Evolutionary conservation across 176 grass and related monocot genomes (phyloP).

Genomic region (Phragmites australis): DNA sequence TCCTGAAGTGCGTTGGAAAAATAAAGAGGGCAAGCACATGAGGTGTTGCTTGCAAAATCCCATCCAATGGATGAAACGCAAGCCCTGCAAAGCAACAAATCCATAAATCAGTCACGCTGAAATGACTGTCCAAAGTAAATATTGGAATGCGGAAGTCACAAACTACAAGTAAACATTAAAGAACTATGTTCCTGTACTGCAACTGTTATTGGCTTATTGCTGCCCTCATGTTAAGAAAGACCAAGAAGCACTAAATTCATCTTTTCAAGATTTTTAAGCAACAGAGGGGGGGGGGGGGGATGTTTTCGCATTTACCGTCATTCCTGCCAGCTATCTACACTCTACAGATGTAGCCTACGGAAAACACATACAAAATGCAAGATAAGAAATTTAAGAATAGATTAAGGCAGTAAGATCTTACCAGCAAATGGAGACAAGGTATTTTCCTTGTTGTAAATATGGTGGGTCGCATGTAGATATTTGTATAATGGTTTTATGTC

Average conservation of each 20-base stretch:
- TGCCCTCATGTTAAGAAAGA: background rate
- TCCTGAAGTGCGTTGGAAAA: conserved; percentile 63
- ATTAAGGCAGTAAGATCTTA: conserved; percentile 33
- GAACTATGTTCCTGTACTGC: background rate
- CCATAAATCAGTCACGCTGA: background rate
- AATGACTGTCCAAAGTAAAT: background rate
- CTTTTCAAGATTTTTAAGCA: background rate
- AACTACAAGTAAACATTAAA: background rate
- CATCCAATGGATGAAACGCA: conserved; percentile 93
- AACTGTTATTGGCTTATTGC: background rate
- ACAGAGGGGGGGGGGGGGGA: too few species aligned
- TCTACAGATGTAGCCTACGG: background rate
- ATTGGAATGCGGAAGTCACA: background rate
- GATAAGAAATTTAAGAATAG: background rate
- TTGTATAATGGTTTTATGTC: conserved; percentile 98
- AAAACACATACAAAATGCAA: background rate
- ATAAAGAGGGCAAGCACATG: conserved; percentile 85
- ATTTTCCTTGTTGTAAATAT: conserved; percentile 99
- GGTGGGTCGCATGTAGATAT: conserved; percentile 82
- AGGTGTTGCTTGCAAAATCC: conserved; percentile 81
- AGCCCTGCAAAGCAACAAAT: conserved; percentile 53
- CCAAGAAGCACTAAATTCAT: background rate
- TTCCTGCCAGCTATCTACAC: background rate
- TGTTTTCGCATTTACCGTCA: background rate
- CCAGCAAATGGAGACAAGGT: conserved; percentile 94